phyloP scores from a whole-genome alignment of 352 stramenopile genomes.

The Phytopythium aichiense region DNA sequence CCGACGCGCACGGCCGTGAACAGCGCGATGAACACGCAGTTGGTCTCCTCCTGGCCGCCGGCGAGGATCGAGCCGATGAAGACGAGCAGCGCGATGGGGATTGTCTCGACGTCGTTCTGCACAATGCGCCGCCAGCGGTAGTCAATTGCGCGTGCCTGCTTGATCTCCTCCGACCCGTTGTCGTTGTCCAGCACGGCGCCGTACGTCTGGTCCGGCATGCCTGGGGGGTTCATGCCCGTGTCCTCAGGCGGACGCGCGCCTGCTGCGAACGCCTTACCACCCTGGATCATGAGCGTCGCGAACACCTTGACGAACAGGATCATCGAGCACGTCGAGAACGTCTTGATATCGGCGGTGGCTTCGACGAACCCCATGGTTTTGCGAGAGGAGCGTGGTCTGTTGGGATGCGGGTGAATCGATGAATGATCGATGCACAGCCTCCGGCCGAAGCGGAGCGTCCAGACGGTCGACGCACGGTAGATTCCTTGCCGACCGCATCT shows the following conservation, averaged over 20 bases:
- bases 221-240: constrained; percentile 21
- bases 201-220: constrained; percentile 28
- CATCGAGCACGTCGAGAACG: constrained; percentile 26
- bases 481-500: neutral
- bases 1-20: constrained; percentile 28
- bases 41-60: constrained; percentile 35
- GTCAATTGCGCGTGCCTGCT: constrained; percentile 27
- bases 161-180: neutral
- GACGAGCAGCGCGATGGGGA: constrained; percentile 24
- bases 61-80: constrained; percentile 39
- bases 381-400: neutral
- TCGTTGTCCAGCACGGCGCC: constrained; percentile 15
- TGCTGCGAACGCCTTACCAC: constrained; percentile 30
- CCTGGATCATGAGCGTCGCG: constrained; percentile 25
- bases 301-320: constrained; percentile 33
- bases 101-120: constrained; percentile 46
- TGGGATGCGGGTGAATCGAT: neutral
- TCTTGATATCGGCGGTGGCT: constrained; percentile 27
- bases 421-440: neutral
- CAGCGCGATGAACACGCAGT: constrained; percentile 30
- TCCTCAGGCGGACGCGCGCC: constrained; percentile 29
- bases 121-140: constrained; percentile 40
- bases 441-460: neutral
- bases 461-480: neutral
- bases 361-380: constrained; percentile 13